Percentiles rank a stretch among this genome's conserved stretches.
phyloP scores from a whole-genome alignment of 306 rosid genomes.

The Amphicarpaea edgeworthii region DNA sequence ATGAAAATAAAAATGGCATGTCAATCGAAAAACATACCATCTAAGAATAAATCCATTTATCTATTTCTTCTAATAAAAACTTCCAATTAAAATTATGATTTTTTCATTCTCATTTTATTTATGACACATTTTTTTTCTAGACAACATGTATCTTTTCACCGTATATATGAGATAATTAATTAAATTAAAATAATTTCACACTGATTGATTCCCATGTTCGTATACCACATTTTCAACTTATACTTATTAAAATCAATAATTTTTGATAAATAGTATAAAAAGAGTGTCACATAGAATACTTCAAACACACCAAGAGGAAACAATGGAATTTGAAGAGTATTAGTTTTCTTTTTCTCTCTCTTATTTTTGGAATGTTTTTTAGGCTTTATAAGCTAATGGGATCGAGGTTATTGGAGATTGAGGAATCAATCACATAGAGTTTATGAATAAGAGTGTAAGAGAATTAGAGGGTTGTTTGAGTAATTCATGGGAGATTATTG shows the following conservation, averaged over 20 bases:
- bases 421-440: too few species aligned
- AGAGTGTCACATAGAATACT: constrained; percentile 49
- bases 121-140: neutral
- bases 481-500: neutral
- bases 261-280: too few species aligned
- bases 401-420: neutral
- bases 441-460: too few species aligned
- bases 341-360: neutral
- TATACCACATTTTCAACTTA: too few species aligned
- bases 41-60: neutral
- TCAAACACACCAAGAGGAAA: constrained; percentile 5
- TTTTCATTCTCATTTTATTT: neutral
- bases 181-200: too few species aligned
- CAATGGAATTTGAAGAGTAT: neutral
- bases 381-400: constrained; percentile 26
- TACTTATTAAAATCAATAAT: too few species aligned
- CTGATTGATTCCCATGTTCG: too few species aligned
- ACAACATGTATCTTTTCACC: too few species aligned
- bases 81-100: neutral
- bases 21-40: neutral
- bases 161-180: too few species aligned
- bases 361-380: constrained; percentile 6
- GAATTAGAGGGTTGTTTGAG: constrained; percentile 7
- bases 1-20: neutral
- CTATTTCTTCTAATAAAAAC: constrained; percentile 6